Evolutionary conservation across 2,329 filamentous ascomycete genomes (phyloP).

Genomic region (Calonectria hongkongensis): DNA sequence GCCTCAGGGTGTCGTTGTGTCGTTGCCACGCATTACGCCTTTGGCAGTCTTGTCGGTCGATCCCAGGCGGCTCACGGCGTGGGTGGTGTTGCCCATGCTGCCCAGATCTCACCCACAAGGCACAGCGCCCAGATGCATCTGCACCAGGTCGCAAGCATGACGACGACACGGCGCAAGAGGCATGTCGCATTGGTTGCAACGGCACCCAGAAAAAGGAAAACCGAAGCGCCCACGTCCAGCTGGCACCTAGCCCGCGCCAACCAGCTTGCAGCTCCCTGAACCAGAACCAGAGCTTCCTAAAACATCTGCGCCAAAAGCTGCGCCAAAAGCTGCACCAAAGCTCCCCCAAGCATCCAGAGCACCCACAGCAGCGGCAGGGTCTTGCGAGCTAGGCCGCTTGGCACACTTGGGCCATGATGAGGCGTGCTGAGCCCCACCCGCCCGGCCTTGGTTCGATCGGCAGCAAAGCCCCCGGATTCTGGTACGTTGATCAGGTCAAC

Average conservation of each 20-base stretch:
- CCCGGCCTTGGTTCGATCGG: slow-evolving; percentile 50
- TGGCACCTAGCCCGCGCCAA: background rate
- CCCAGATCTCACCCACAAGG: slow-evolving; percentile 18
- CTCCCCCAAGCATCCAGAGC: slow-evolving; percentile 4
- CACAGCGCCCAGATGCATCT: slow-evolving; percentile 20
- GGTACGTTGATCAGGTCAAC: slow-evolving; percentile 53
- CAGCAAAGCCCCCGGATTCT: slow-evolving; percentile 48
- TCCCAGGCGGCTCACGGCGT: slow-evolving; percentile 15
- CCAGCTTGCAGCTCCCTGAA: background rate
- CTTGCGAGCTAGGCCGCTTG: slow-evolving; percentile 28
- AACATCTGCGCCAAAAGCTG: background rate
- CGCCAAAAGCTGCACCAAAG: slow-evolving; percentile 18
- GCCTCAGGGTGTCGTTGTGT: slow-evolving; percentile 7
- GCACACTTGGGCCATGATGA: slow-evolving; percentile 34
- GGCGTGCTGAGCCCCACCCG: slow-evolving; percentile 46
- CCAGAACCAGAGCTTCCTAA: background rate
- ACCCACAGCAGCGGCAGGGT: slow-evolving; percentile 20
- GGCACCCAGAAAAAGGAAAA: slow-evolving; percentile 27
- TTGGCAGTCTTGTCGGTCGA: slow-evolving; percentile 16
- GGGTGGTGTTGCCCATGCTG: background rate
- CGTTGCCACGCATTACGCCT: slow-evolving; percentile 22
- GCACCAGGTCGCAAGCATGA: slow-evolving; percentile 19
- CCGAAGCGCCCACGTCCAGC: slow-evolving; percentile 29
- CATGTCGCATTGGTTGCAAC: slow-evolving; percentile 14
- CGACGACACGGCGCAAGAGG: slow-evolving; percentile 11